These are phyloP conservation scores for Apiospora hydei DNA, from an alignment of 2,329 filamentous ascomycete species.

Conservation along the genomic window DNA sequence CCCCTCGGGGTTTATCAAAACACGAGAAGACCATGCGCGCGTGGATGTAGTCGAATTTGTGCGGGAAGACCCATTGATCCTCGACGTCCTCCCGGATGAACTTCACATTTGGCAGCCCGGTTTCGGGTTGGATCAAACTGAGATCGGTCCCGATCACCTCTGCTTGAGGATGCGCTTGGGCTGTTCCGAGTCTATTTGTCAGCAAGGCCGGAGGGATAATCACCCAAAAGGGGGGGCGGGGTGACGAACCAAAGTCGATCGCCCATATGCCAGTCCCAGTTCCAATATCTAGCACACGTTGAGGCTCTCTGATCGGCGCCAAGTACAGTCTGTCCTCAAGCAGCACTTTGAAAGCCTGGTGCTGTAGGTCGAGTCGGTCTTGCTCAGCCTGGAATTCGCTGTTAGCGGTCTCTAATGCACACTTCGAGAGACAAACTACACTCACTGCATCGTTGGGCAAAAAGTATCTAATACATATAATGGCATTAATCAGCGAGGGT, in stretches of 20 bases:
- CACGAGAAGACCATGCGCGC: constrained; percentile 32
- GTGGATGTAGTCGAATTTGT: constrained; percentile 36
- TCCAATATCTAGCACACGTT: constrained; percentile 38
- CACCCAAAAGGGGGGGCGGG: no score
- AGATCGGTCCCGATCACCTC: constrained; percentile 36
- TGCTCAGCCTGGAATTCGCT: neutral
- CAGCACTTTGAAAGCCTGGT: constrained; percentile 28
- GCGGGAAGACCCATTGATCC: constrained; percentile 34
- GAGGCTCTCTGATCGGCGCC: constrained; percentile 31
- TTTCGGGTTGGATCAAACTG: constrained; percentile 35
- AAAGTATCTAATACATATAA: neutral
- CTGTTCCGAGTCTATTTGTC: neutral
- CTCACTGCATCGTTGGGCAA: neutral
- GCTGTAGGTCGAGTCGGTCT: constrained; percentile 28
- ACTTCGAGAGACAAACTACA: neutral
- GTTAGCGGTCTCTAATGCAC: neutral
- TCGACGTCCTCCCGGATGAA: constrained; percentile 37
- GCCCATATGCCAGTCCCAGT: constrained; percentile 30
- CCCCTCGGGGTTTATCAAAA: constrained; percentile 28
- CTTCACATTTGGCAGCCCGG: constrained; percentile 34
- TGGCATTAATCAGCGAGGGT: neutral
- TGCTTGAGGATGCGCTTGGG: constrained; percentile 32
- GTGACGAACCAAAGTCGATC: constrained; percentile 34
- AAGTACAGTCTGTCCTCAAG: constrained; percentile 29
- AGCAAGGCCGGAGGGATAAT: neutral